Percentiles rank a stretch among this genome's conserved stretches.
These are phyloP conservation scores for Elongisporangium prolatum DNA, from an alignment of 352 stramenopile species.

Conservation along the genomic window DNA sequence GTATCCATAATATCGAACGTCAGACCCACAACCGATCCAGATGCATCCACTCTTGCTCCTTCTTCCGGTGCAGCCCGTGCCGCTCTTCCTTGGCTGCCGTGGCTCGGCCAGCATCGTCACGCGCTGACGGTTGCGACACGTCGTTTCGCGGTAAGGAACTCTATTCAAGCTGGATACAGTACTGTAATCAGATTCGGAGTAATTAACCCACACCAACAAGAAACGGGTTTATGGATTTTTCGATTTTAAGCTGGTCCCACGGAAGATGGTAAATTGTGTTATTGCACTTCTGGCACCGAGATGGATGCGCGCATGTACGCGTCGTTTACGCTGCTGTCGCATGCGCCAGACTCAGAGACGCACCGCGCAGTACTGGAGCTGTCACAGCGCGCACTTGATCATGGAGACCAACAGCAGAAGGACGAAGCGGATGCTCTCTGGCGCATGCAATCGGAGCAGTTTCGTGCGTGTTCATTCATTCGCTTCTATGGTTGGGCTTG, in stretches of 20 bases:
- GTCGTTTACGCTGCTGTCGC: not conserved
- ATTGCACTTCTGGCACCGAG: not conserved
- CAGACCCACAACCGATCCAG: not conserved
- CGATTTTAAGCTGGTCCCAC: not conserved
- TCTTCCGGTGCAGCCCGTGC: not conserved
- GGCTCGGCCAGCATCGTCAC: not conserved
- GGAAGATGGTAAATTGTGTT: not conserved
- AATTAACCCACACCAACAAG: not conserved
- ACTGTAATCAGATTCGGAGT: not conserved
- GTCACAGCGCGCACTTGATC: not conserved
- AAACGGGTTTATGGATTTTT: not conserved
- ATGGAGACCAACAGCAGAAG: not conserved
- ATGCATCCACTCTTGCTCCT: not conserved
- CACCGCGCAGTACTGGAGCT: not conserved
- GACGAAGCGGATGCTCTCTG: slow-evolving; percentile 22
- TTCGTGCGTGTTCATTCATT: slow-evolving; percentile 23
- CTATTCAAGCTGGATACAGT: not conserved
- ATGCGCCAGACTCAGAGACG: not conserved
- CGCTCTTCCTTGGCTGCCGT: not conserved
- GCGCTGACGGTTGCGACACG: not conserved
- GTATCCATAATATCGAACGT: not conserved
- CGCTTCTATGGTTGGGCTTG: not conserved
- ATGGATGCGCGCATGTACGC: not conserved
- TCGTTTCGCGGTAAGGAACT: not conserved
- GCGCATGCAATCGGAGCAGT: slow-evolving; percentile 35